A percentile compares a stretch with the other conserved stretches of the same genome.
Evolutionary conservation across 805 yeast species (phyloP).

Genomic region (Dipodascus albidus): DNA sequence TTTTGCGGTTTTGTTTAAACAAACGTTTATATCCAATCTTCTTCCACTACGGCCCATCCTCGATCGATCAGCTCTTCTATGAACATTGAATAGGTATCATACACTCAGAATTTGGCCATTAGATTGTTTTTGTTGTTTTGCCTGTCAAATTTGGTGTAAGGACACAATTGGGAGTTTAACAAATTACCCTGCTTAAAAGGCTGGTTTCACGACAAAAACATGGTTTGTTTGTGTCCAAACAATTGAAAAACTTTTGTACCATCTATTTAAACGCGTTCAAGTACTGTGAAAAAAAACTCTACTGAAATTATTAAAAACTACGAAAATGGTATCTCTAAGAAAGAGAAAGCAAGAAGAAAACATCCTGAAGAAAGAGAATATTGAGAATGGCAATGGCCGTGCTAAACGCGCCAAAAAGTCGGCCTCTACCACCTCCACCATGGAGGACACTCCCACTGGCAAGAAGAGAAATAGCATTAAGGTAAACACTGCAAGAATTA

Average conservation of each 20-base stretch:
- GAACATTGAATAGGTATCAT: too few relatives aligned
- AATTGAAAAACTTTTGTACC: not conserved
- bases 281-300: too few relatives aligned
- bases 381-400: not conserved
- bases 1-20: too few relatives aligned
- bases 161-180: not conserved
- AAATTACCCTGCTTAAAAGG: not conserved
- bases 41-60: too few relatives aligned
- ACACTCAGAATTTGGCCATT: not conserved
- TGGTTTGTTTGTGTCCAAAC: not conserved
- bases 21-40: too few relatives aligned
- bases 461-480: not conserved
- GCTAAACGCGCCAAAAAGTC: not conserved
- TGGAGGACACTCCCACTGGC: not conserved
- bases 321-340: not conserved
- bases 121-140: not conserved
- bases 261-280: too few relatives aligned
- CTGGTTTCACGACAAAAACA: not conserved
- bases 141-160: not conserved
- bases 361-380: not conserved
- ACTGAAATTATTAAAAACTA: too few relatives aligned
- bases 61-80: too few relatives aligned
- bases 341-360: not conserved
- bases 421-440: not conserved
- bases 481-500: not conserved